phyloP scores from a whole-genome alignment of 495 filamentous ascomycete genomes.

The Stereocaulon alpinum region DNA sequence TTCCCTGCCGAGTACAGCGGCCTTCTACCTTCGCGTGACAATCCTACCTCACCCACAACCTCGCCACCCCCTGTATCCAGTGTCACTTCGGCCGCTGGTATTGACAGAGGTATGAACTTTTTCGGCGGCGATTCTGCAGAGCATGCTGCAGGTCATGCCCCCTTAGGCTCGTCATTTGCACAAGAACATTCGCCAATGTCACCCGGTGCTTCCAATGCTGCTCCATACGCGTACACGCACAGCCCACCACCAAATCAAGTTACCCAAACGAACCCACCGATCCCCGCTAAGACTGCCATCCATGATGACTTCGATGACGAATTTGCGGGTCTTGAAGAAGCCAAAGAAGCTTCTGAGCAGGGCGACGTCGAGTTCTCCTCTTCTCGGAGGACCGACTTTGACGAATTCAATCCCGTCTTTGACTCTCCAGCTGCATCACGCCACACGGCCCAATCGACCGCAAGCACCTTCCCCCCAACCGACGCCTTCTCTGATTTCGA shows the following conservation, averaged over 20 bases:
- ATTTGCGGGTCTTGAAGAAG: conserved; percentile 80
- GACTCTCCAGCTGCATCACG: conserved; percentile 31
- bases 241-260: conserved; percentile 21
- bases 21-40: conserved; percentile 52
- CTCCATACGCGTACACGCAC: conserved; percentile 20
- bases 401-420: conserved; percentile 58
- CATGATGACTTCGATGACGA: conserved; percentile 72
- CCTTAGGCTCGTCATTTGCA: conserved; percentile 6
- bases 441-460: conserved; percentile 33
- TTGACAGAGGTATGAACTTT: conserved; percentile 21
- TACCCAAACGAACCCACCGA: conserved; percentile 19
- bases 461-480: conserved; percentile 21
- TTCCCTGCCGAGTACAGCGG: conserved; percentile 54
- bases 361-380: conserved; percentile 47
- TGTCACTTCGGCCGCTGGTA: conserved; percentile 13
- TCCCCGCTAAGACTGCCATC: conserved; percentile 14
- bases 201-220: conserved; percentile 20
- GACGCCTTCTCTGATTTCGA: conserved; percentile 41
- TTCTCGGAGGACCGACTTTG: conserved; percentile 27
- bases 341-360: conserved; percentile 76
- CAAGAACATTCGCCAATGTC: conserved; percentile 19
- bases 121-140: conserved; percentile 13
- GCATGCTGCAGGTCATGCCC: background rate
- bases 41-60: conserved; percentile 44
- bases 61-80: conserved; percentile 11